phyloP scores from a whole-genome alignment of 495 filamentous ascomycete genomes.

The Penicillium ucsense region DNA sequence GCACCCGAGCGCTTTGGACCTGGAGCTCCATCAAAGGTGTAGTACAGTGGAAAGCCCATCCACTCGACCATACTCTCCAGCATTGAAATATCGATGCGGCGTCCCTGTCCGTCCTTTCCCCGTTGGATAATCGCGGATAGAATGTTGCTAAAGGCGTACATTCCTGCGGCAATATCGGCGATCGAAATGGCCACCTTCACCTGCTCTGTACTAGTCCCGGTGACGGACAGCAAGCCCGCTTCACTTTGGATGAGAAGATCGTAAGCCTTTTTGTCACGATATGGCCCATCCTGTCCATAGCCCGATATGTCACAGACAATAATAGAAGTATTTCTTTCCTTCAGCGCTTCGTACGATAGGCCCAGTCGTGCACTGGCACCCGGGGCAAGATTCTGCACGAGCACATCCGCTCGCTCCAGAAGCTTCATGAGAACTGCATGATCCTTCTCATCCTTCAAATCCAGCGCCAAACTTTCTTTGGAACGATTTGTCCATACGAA shows the following conservation, averaged over 20 bases:
- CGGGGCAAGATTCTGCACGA: slow-evolving; percentile 44
- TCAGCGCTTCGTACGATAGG: slow-evolving; percentile 32
- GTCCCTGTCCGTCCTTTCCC: slow-evolving; percentile 30
- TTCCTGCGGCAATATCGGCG: slow-evolving; percentile 42
- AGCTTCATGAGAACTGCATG: slow-evolving; percentile 34
- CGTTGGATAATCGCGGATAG: slow-evolving; percentile 40
- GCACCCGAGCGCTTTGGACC: slow-evolving; percentile 34
- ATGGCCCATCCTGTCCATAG: slow-evolving; percentile 41
- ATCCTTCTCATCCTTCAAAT: slow-evolving; percentile 34
- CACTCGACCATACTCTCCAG: slow-evolving; percentile 46
- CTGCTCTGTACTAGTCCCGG: slow-evolving; percentile 35
- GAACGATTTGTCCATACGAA: slow-evolving; percentile 46
- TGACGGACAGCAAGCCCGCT: slow-evolving; percentile 41
- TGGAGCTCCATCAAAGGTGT: slow-evolving; percentile 30
- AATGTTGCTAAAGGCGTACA: slow-evolving; percentile 42
- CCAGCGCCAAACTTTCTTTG: slow-evolving; percentile 40
- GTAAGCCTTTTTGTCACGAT: slow-evolving; percentile 46
- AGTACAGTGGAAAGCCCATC: slow-evolving; percentile 48
- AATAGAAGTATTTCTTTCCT: slow-evolving; percentile 28
- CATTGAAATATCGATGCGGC: slow-evolving; percentile 43
- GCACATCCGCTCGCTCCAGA: slow-evolving; percentile 35
- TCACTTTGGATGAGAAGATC: slow-evolving; percentile 47
- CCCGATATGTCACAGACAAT: slow-evolving; percentile 47
- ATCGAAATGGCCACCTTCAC: slow-evolving; percentile 44
- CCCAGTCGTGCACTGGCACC: slow-evolving; percentile 39